Base-by-base conservation (phyloP, 1,284 basidiomycete genomes). In the Heimioporus punctisporus region DNA sequence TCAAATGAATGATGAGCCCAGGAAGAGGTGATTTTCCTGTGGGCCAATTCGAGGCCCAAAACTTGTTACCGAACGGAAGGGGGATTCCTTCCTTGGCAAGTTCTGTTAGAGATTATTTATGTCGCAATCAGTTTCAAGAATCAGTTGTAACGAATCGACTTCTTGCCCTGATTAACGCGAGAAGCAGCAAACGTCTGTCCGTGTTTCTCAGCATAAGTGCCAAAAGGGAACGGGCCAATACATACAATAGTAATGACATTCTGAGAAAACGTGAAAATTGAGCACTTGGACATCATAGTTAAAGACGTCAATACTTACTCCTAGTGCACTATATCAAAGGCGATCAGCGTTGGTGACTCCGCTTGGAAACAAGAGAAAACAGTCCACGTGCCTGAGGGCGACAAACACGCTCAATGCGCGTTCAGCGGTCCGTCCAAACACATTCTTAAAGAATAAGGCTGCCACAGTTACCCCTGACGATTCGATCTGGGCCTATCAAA, bases 401-500 rank as follows among this genome's bases (percentile, higher is more conserved):
- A 84, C 76, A 50, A 84, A 80, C 0, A 77, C 76, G 0, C 77
- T 75, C 19, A 85, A 62, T 1, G 79, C 83, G 48, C 72, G 74
- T 59, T 79, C 69, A 0, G 80, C 81, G 0, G 66, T 54, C 0
- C 60, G 51, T 15, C 82, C 83, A 53, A 84, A 85, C 37, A 86
- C 80, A 37, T 82, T 77, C 45, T 65, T 60, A 60, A 86, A 84
- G 62, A 83, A 85, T 39, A 80, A 56, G 0, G 80, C 73, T 2
- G 83, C 84, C 15, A 85, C 78, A 0, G 77, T 80, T 12, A 80
- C 76, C 0, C 74, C 74, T 1, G 76, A 74, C 8, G 70, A 62
- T 28, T 74, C 51, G n/a, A 85, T 81, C 46, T 81, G 71, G 2
- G 72, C 64, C 62, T 77, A 74, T 24, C 23, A n/a, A 25, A 6